Evolutionary conservation across 106 monocot species (phyloP), one percentile per base, ranked within the genome.

Genomic region (Allium cepa): DNA sequence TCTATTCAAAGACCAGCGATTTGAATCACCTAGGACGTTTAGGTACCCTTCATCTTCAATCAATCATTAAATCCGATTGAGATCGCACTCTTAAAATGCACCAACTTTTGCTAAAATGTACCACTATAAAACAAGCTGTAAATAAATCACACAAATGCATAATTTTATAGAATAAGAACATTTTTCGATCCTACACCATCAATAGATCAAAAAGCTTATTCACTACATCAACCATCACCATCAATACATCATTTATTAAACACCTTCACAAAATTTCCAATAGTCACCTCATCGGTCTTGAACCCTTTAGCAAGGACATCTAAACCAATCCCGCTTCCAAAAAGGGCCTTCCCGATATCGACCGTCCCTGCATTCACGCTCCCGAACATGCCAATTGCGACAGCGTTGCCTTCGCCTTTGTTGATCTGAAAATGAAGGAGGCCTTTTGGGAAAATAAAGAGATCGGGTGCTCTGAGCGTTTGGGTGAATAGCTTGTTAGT

Each of bases 361-460:
- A 60, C 9, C 48, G 59, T 48, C 49, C 71, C 71, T 15, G 70
- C 47, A 48, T 49, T 71, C 10, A 59, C 28, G 49, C 60, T 71
- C 11, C 71, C 71, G 59, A 71, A 71, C 17, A 60, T 60, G 5
- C 48, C 59, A 11, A 71, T 13, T 18, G 71, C 71, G 9, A 60
- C 49, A 9, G 59, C 71, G 10, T 9, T 9, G 17, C 7, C 0
- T 4, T 22, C n/a, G 8, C 49, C 49, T 16, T 22, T 18, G 22
- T 71, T 71, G 16, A 11, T 46, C 71, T 71, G 71, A 11, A 71
- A 71, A 26, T 71, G 71, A 8, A 71, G 60, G 11, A 71, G 17
- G 45, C 71, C 71, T n/a, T 71, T 71, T 17, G 71, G 71, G 18
- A 71, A 71, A 0, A 60, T 8, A 49, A 71, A 71, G 60, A 71